Evolutionary conservation across 208 protist species (phyloP), one percentile per base, ranked within the genome.

Genomic region (Vickermania ingenoplastis): DNA sequence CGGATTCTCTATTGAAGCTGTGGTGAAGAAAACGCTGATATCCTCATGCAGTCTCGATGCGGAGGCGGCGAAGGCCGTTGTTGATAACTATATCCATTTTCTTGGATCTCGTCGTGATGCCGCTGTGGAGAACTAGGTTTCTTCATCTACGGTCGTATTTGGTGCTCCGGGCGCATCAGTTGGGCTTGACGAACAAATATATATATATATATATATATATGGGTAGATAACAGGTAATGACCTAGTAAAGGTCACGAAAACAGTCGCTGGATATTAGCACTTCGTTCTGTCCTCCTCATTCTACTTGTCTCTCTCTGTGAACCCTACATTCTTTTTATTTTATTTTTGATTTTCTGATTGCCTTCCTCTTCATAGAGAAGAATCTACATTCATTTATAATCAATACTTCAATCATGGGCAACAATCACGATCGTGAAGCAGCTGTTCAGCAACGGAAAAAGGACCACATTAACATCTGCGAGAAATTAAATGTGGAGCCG

Each of bases 381-480:
- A 7, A 7, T 48, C 17, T 17, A n/a, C 36, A 48, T 17, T n/a
- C 36, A 7, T 17, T 48, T 17, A 48, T 48, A 7, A 48, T 7
- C 17, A 48, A 48, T 48, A 7, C 36, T 7, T 48, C n/a, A n/a
- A n/a, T n/a, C n/a, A n/a, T n/a, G n/a, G n/a, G n/a, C n/a, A n/a
- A n/a, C n/a, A n/a, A n/a, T 59, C 13, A 3, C 13, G 75, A 91
- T 61, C 86, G 86, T 48, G 88, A 94, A 57, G 71, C 80, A 0
- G 72, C 58, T 14, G 79, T 96, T 41, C 65, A 77, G 66, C 52
- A 78, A 59, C 79, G 90, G 27, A 96, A 96, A 65, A 86, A 90
- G 65, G 90, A 92, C 59, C 90, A 96, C 77, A 94, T 96, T 48
- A 77, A 91, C 30, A 96, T 96, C 54, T 96, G 90, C 62, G 66